Base-by-base conservation (phyloP, 768 basidiomycete species). In the Termitomyces sp. region DNA sequence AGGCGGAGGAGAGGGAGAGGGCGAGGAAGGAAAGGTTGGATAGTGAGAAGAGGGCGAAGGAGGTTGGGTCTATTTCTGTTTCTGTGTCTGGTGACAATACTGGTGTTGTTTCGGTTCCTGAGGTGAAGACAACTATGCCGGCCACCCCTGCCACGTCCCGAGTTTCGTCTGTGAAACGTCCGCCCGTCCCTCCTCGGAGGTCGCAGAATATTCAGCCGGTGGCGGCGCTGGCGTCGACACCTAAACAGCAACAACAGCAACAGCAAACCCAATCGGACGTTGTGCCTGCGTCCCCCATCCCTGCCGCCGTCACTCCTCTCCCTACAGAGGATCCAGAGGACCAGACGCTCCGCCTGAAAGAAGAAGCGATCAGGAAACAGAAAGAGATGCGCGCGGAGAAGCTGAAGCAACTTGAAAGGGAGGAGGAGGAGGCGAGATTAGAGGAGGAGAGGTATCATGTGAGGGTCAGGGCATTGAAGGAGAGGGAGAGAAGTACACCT, bases 1-100 rank as follows among this genome's bases (percentile, higher is more conserved):
- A 90, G 65, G 88, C 89, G 2, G 88, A 89, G 63, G 91, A 91
- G 61, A 78, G 95, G 57, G 92, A 94, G 66, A 79, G 80, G 51
- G 70, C 83, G 44, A 79, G 96, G 47, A 79, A 76, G 62, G 89
- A 91, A 63, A 78, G 91, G 53, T 69, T 98, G 41, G 90, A 89
- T 47, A 82, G 78, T 37, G 94, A 91, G 72, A 87, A 84, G 69
- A 86, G 83, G 0, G 20, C 31, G 20, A 22, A 9, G 4, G 80
- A n/a, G 41, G 41, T 18, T 20, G 41, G 3, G 1, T 9, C 41
- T 42, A 13, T 18, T 42, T 42, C 41, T 42, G 41, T 0, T n/a
- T 11, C 41, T n/a, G 41, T 9, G n/a, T 9, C 18, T 41, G 18
- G 39, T 41, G 39, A 6, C 8, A 41, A 41, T 41, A 41, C 18